phyloP scores from a whole-genome alignment of 768 basidiomycete genomes.

The Neoboletus subvelutipes region DNA sequence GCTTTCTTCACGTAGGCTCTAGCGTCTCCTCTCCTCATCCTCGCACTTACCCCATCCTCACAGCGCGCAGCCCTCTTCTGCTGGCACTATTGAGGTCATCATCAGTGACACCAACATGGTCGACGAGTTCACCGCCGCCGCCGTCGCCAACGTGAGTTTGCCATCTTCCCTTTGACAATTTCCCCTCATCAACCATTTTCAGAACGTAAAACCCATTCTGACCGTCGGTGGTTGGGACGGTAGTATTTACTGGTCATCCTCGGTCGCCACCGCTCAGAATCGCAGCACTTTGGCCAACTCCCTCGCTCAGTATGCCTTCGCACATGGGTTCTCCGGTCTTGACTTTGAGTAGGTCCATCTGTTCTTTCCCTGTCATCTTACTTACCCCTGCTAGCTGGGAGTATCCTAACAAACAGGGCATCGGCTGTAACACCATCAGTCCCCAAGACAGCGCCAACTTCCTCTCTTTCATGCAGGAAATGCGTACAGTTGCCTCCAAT shows the following conservation, averaged over 20 bases:
- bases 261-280: conserved; percentile 53
- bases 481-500: conserved; percentile 55
- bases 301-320: conserved; percentile 45
- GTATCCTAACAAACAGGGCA: conserved; percentile 69
- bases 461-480: conserved; percentile 69
- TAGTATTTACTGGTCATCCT: conserved; percentile 58
- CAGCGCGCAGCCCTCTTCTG: conserved; percentile 26
- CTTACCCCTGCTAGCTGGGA: conserved; percentile 64
- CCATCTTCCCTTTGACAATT: too few species aligned
- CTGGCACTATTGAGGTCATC: conserved; percentile 13
- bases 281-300: conserved; percentile 59
- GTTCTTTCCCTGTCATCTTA: background rate
- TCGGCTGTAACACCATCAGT: conserved; percentile 66
- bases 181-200: background rate
- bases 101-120: conserved; percentile 3
- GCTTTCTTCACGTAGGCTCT: conserved; percentile 57
- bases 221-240: conserved; percentile 72
- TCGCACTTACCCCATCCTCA: background rate
- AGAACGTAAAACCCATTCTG: conserved; percentile 58
- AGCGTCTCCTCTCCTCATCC: background rate
- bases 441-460: conserved; percentile 74
- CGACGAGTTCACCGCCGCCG: conserved; percentile 25
- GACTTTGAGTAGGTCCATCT: conserved; percentile 59
- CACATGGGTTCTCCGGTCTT: conserved; percentile 58
- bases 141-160: conserved; percentile 25